Evolutionary conservation across 2,329 filamentous ascomycete genomes (phyloP).

Genomic region (Paraconiothyrium sp.): DNA sequence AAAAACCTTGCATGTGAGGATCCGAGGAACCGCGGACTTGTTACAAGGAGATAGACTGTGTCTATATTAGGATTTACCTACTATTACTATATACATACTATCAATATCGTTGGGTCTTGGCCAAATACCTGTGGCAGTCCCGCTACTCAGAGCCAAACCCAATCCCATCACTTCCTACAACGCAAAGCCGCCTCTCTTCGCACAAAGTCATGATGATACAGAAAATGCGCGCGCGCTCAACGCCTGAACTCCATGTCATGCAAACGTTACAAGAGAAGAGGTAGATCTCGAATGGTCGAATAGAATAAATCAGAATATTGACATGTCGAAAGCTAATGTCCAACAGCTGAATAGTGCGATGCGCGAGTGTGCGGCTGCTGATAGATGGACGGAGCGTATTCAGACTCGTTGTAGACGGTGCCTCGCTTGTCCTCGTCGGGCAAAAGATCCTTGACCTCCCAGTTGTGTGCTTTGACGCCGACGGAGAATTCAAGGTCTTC

Average conservation of each 20-base stretch:
- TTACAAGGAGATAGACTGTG: neutral
- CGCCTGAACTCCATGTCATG: conserved; percentile 32
- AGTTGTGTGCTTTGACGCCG: conserved; percentile 93
- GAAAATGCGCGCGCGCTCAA: conserved; percentile 9
- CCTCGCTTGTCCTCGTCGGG: conserved; percentile 82
- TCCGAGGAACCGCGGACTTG: too few relatives aligned
- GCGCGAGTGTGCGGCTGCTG: conserved; percentile 44
- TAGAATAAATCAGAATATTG: conserved; percentile 19
- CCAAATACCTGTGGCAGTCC: conserved; percentile 13
- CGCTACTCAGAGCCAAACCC: conserved; percentile 3
- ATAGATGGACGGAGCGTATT: conserved; percentile 62
- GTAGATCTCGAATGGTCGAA: conserved; percentile 15
- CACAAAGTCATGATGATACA: conserved; percentile 15
- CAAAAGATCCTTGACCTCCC: conserved; percentile 91
- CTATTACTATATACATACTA: conserved; percentile 28
- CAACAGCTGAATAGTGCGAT: conserved; percentile 48
- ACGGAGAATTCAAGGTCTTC: conserved; percentile 99
- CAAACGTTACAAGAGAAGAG: conserved; percentile 21
- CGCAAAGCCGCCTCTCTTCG: conserved; percentile 10
- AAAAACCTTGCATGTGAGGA: neutral
- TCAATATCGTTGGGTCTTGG: conserved; percentile 18
- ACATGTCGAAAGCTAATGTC: conserved; percentile 31
- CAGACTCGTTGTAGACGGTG: conserved; percentile 75
- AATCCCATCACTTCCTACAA: conserved; percentile 10
- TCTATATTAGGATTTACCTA: conserved; percentile 9